Conservation (phyloP, 306 rosid genomes). For the Purshia tridentata region DNA sequence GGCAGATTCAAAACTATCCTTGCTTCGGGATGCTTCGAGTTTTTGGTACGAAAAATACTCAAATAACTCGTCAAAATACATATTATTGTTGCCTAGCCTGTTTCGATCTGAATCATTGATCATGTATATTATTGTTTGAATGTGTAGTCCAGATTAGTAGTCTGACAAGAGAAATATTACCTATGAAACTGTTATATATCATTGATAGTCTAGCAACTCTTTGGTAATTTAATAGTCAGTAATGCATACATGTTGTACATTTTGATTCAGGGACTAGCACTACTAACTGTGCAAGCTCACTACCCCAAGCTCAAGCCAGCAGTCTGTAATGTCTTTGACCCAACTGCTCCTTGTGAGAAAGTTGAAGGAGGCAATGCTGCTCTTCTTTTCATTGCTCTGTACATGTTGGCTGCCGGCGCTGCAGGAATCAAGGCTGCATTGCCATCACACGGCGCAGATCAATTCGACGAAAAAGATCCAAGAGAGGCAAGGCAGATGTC, state of each 20-base stretch:
- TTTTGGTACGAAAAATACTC: conserved; percentile 46
- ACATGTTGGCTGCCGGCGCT: conserved; percentile 54
- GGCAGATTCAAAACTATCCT: conserved; percentile 67
- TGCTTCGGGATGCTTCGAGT: conserved; percentile 58
- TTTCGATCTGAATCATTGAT: too few species aligned
- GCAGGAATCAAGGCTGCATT: conserved; percentile 77
- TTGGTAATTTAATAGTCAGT: not conserved
- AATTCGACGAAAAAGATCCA: conserved; percentile 74
- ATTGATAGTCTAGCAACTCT: too few species aligned
- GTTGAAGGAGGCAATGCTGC: conserved; percentile 44
- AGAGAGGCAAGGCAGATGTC: conserved; percentile 71
- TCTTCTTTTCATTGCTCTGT: conserved; percentile 61
- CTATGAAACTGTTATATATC: too few species aligned
- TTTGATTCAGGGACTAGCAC: conserved; percentile 52
- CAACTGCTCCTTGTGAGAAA: conserved; percentile 40
- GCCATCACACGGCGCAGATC: conserved; percentile 94
- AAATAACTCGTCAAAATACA: not conserved
- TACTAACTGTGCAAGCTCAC: conserved; percentile 77
- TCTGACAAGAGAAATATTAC: too few species aligned
- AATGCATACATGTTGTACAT: not conserved
- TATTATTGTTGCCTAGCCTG: too few species aligned
- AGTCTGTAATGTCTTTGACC: conserved; percentile 40
- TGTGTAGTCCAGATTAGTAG: too few species aligned
- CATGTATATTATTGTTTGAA: too few species aligned
- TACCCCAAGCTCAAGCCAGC: conserved; percentile 59